These are phyloP conservation scores for Fusarium solani-melongenae DNA, from an alignment of 2,329 filamentous ascomycete genomes.

Conservation along the genomic window DNA sequence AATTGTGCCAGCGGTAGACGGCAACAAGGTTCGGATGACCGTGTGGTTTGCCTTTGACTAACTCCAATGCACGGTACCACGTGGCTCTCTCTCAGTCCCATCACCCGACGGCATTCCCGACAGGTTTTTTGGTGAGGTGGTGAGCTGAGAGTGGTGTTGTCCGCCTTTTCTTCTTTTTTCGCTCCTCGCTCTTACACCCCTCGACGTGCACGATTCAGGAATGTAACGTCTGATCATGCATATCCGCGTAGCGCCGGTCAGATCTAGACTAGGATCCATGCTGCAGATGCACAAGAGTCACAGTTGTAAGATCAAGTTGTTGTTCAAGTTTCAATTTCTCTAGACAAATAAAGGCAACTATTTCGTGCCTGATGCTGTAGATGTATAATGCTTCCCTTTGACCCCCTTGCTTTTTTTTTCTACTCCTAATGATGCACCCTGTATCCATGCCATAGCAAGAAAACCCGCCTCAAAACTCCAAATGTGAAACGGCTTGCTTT, in stretches of 20 bases:
- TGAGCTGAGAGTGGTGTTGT: slow-evolving; percentile 28
- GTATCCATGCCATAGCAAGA: not conserved
- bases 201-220: not conserved
- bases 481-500: slow-evolving; percentile 7
- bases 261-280: slow-evolving; percentile 9
- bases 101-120: slow-evolving; percentile 22
- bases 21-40: not conserved
- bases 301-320: not conserved
- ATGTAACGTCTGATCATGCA: not conserved
- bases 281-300: not conserved
- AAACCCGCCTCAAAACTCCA: slow-evolving; percentile 23
- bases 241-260: not conserved
- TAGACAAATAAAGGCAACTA: slow-evolving; percentile 8
- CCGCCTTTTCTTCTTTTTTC: not conserved
- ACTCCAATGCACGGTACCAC: slow-evolving; percentile 13
- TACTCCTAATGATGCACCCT: slow-evolving; percentile 11
- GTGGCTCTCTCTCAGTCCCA: slow-evolving; percentile 9
- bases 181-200: not conserved
- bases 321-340: slow-evolving; percentile 18
- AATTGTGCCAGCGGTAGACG: not conserved
- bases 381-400: slow-evolving; percentile 27
- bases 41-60: not conserved
- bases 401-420: slow-evolving; percentile 21
- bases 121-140: not conserved
- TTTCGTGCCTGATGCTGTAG: slow-evolving; percentile 16